phyloP scores from a whole-genome alignment of 2,329 filamentous ascomycete species.

The Colletotrichum spaethianum region DNA sequence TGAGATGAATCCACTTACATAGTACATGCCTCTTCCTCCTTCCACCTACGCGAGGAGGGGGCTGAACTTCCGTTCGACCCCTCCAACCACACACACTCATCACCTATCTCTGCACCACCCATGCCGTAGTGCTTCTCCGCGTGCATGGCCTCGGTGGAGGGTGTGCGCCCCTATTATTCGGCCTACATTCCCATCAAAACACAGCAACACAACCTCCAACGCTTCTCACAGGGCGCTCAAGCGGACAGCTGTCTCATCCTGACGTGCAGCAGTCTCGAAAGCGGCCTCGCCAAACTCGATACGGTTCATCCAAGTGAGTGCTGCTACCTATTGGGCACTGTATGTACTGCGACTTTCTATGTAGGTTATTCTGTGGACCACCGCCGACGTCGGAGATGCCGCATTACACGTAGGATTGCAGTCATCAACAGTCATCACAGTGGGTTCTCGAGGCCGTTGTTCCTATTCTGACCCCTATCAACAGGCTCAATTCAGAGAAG shows the following conservation, averaged over 20 bases:
- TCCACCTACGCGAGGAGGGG: constrained; percentile 23
- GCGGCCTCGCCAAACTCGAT: constrained; percentile 6
- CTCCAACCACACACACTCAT: constrained; percentile 27
- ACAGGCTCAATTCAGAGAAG: constrained; percentile 1
- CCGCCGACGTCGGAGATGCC: constrained; percentile 33
- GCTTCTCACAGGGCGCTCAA: not conserved
- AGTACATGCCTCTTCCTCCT: not conserved
- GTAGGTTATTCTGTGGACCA: constrained; percentile 38
- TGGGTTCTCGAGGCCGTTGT: constrained; percentile 24
- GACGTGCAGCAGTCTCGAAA: constrained; percentile 1
- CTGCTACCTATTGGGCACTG: too few relatives aligned
- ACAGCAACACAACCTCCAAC: not conserved
- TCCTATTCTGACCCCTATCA: not conserved
- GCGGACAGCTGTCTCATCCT: not conserved
- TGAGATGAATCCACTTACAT: constrained; percentile 21
- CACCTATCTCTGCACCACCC: not conserved
- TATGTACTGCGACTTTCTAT: not conserved
- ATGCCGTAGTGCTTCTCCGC: constrained; percentile 11
- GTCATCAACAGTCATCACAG: constrained; percentile 13
- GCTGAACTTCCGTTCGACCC: constrained; percentile 38
- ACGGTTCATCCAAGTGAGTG: constrained; percentile 9
- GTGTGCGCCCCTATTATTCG: not conserved
- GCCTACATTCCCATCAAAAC: not conserved
- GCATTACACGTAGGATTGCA: constrained; percentile 1
- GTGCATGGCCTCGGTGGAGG: constrained; percentile 7